phyloP scores from a whole-genome alignment of 129 eudicot genomes.

The Logfia minima region DNA sequence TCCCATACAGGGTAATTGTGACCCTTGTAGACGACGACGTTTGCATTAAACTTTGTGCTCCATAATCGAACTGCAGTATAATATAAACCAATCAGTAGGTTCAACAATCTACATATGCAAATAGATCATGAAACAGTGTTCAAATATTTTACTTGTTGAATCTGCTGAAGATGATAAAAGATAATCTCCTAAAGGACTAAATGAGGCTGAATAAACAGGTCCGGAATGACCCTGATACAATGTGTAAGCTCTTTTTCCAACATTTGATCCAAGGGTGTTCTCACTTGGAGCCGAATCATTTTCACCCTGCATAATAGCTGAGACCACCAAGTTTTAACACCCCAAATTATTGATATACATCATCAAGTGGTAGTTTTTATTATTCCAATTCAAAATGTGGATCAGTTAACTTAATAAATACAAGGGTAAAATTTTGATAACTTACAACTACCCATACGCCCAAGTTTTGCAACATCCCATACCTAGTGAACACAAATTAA shows the following conservation, averaged over 20 bases:
- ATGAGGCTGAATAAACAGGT: slow-evolving; percentile 82
- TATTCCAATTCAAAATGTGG: background rate
- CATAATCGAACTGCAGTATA: slow-evolving; percentile 78
- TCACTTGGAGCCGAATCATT: slow-evolving; percentile 56
- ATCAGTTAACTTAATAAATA: background rate
- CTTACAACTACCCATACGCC: slow-evolving; percentile 76
- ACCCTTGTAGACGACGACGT: slow-evolving; percentile 95
- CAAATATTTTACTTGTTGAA: slow-evolving; percentile 62
- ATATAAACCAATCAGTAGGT: slow-evolving; percentile 4
- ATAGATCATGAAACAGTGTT: slow-evolving; percentile 2
- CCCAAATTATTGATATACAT: background rate
- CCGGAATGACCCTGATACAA: slow-evolving; percentile 93
- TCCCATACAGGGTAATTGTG: slow-evolving; percentile 99
- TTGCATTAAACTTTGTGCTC: slow-evolving; percentile 93
- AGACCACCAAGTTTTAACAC: slow-evolving; percentile 28
- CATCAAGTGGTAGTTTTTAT: background rate
- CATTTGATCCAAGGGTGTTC: slow-evolving; percentile 42
- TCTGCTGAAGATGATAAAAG: slow-evolving; percentile 97
- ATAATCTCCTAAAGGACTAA: slow-evolving; percentile 92
- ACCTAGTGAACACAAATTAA: slow-evolving; percentile 43
- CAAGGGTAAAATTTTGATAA: slow-evolving; percentile 5
- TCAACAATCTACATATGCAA: background rate
- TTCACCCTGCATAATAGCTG: slow-evolving; percentile 70
- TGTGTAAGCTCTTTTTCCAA: slow-evolving; percentile 69
- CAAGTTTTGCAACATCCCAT: slow-evolving; percentile 97